Evolutionary conservation across 2,329 filamentous ascomycete species (phyloP), one percentile per base, ranked within the genome.

Genomic region (Calonectria ilicicola): DNA sequence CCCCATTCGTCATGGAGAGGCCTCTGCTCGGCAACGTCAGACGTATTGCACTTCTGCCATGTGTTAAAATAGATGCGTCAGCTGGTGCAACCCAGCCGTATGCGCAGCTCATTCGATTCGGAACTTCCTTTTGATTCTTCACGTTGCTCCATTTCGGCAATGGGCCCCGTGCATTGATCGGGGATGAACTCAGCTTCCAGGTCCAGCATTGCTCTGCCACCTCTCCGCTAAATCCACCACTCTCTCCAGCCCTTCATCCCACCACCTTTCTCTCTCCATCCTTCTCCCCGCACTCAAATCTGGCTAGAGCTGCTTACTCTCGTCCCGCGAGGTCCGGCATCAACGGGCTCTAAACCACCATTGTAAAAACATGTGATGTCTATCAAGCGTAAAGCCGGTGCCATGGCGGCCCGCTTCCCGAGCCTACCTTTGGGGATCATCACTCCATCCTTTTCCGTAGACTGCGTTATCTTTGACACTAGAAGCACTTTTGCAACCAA

Each of bases 201-300:
- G 38, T 14, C 63, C 56, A 60, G 38, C 46, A 49, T 58, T 44
- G 49, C 17, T 40, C 68, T 46, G n/a, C 35, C 38, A 26, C 46
- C 29, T 40, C 40, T 56, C 47, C 63, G 7, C 29, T 46, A 56
- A 27, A 21, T 40, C 40, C 53, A 58, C 32, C 53, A 38, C 53
- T 35, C 29, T 21, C 32, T 38, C 26, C 27, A 6, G 17, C 19
- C 35, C n/a, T 60, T 27, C 38, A 38, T 5, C 51, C 51, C 51
- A 32, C 29, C n/a, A 35, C 29, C 32, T 44, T 19, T 23, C 32
- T 67, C 58, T 71, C 21, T 42, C n/a, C n/a, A 63, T 32, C 42
- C 69, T 35, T 68, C 35, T 56, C 60, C 68, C 72, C 68, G 72
- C 72, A 68, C 65, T 73, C 49, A 32, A 21, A 32, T 47, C 32